Base-by-base conservation (phyloP, 2,329 filamentous ascomycete species). In the Sporothrix pallida region DNA sequence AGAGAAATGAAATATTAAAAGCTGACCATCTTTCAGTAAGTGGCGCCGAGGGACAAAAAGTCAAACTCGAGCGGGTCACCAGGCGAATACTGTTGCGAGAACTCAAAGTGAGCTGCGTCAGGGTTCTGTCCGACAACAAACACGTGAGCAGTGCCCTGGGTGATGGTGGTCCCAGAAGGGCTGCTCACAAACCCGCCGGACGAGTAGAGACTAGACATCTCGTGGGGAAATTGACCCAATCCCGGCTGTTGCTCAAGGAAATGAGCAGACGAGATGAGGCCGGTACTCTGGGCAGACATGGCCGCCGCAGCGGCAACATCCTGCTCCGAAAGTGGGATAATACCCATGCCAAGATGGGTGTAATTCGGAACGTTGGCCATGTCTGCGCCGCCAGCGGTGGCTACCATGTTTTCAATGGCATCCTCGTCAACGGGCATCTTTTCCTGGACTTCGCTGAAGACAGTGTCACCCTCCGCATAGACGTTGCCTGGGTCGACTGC, bases 181-280 rank as follows among this genome's bases (percentile, higher is more conserved):
- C 63, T 70, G 63, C 63, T 70, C 3, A 67, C 31, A 37, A 68
- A 37, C 12, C 56, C 62, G 4, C 56, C 54, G 8, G 70, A 62
- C 20, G 70, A 60, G 46, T 13, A 56, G 26, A 63, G 56, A 48
- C 70, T 10, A 8, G 69, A 26, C 44, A 71, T 48, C 4, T 50
- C 54, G 37, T 52, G 65, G 65, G 71, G 63, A n/a, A 73, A 42
- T 72, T 67, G 2, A 74, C 42, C 63, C 75, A 46, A 4, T 15
- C 20, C 42, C 10, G 73, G 68, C 37, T 63, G 8, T 76, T 77
- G 44, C 17, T 74, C 73, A 20, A 65, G 70, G 60, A 80, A 80
- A 13, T 73, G 75, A 9, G 79, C 76, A 3, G 79, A 79, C 1
- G 79, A 79, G 56, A 80, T 77, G 37, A 78, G 78, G 7, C 48